Evolutionary conservation across 73 alveolate species (phyloP), one percentile per base, ranked within the genome.

Genomic region (Blepharisma stoltei): DNA sequence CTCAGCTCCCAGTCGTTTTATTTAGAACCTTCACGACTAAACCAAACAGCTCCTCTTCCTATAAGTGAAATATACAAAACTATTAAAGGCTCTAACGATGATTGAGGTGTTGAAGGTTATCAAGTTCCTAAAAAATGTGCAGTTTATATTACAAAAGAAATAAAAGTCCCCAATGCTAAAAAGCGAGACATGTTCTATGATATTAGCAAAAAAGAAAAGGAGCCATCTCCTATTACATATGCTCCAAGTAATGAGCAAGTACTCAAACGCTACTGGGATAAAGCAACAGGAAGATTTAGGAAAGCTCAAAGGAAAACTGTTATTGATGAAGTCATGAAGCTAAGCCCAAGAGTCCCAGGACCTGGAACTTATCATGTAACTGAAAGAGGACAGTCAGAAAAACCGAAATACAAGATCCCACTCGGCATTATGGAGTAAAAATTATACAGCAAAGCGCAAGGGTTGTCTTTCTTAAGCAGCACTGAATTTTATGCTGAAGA

Each of bases 141-240:
- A 25, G 45, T 60, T 20, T 14, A n/a, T 38, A 8, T 60, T 14
- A 20, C 18, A 8, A 25, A 11, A 60, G 73, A 60, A 25, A n/a
- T 14, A 14, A 25, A 14, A 18, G 46, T 60, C 23, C 73, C 73
- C 14, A 25, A 25, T 14, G 73, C 14, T 25, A 60, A 60, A 5
- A 60, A 60, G 4, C 73, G 73, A 18, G 73, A 60, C 46, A 60
- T 60, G 18, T 60, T 60, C 46, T n/a, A 60, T 25, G 73, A 60
- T 8, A 25, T 60, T 5, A 9, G 18, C 11, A 60, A 60, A 25
- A 14, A 38, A 60, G 73, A n/a, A 20, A 60, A 60, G 23, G 73
- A 60, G 46, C 73, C 73, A 60, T n/a, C 14, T 25, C 73, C 73
- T 8, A 60, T 38, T 14, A 11, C 45, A 18, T 60, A 60, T 60